These are phyloP conservation scores for Phytophthora fragariae DNA, from an alignment of 352 stramenopile species.

Conservation along the genomic window DNA sequence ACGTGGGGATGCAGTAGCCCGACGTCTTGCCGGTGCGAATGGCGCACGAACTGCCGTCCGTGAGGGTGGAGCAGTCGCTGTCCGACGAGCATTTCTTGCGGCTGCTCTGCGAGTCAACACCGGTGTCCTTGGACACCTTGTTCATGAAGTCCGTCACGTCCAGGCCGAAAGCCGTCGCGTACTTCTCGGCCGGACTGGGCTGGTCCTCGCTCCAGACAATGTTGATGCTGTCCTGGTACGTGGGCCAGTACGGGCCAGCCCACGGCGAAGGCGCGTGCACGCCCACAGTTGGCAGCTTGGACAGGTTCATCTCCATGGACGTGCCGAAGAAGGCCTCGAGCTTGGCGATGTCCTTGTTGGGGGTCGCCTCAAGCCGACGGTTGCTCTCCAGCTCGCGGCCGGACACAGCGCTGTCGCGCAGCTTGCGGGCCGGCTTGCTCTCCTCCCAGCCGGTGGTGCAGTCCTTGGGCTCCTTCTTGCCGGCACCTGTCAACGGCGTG, in stretches of 20 bases:
- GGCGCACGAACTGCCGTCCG: slow-evolving; percentile 36
- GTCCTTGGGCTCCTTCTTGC: slow-evolving; percentile 27
- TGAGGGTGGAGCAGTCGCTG: slow-evolving; percentile 31
- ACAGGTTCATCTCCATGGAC: too few species aligned
- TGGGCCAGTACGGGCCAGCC: slow-evolving; percentile 67
- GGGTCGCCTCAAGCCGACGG: slow-evolving; percentile 23
- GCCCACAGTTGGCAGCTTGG: slow-evolving; percentile 21
- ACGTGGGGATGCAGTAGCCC: slow-evolving; percentile 58
- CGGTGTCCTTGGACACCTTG: slow-evolving; percentile 41
- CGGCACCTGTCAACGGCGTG: background rate
- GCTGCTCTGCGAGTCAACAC: slow-evolving; percentile 38
- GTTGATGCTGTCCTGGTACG: slow-evolving; percentile 77
- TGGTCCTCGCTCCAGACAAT: slow-evolving; percentile 25
- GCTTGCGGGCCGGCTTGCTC: slow-evolving; percentile 15
- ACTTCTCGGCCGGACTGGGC: slow-evolving; percentile 51
- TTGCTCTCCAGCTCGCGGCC: slow-evolving; percentile 16
- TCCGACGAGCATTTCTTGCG: slow-evolving; percentile 36
- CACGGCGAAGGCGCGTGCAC: slow-evolving; percentile 39
- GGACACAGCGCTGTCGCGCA: slow-evolving; percentile 23
- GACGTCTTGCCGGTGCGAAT: slow-evolving; percentile 31
- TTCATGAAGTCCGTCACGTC: slow-evolving; percentile 50
- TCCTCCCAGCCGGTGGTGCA: slow-evolving; percentile 42
- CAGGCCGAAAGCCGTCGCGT: slow-evolving; percentile 52
- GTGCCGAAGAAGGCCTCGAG: slow-evolving; percentile 35
- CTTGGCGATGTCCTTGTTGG: slow-evolving; percentile 37